Evolutionary conservation across 1,284 basidiomycete genomes (phyloP).

Genomic region (Moesziomyces sp.): DNA sequence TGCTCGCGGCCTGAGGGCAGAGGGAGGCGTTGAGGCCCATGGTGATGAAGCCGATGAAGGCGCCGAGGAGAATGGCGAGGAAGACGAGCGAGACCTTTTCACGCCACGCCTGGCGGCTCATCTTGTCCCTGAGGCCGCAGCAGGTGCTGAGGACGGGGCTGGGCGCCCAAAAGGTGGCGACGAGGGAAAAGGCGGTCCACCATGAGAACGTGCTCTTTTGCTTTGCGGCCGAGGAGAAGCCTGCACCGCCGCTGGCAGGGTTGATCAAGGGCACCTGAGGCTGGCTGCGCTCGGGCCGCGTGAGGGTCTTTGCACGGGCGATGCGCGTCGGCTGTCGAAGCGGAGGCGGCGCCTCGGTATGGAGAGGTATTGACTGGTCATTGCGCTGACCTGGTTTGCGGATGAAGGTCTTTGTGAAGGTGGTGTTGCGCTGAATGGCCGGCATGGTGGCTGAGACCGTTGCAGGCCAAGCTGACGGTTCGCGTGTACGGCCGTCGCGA

Average conservation of each 20-base stretch:
- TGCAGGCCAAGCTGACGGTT: neutral
- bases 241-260: conserved; percentile 70
- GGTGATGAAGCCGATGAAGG: conserved; percentile 86
- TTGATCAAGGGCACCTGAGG: conserved; percentile 77
- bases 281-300: conserved; percentile 77
- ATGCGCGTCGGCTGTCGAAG: conserved; percentile 62
- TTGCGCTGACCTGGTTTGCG: conserved; percentile 52
- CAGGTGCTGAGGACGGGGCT: conserved; percentile 67
- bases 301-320: conserved; percentile 74
- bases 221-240: conserved; percentile 27
- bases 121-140: conserved; percentile 51
- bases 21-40: conserved; percentile 93
- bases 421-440: conserved; percentile 39
- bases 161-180: conserved; percentile 65
- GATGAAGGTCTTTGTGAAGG: conserved; percentile 63
- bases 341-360: conserved; percentile 61
- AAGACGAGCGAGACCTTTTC: conserved; percentile 65
- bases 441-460: conserved; percentile 21
- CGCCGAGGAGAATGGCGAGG: conserved; percentile 74
- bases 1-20: conserved; percentile 75
- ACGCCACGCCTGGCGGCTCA: conserved; percentile 65
- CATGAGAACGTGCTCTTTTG: conserved; percentile 23
- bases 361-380: conserved; percentile 60
- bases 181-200: conserved; percentile 55
- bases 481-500: conserved; percentile 1